Base-by-base conservation (phyloP, 192 early-diverging fungal genomes). In the Coemansia sp. region DNA sequence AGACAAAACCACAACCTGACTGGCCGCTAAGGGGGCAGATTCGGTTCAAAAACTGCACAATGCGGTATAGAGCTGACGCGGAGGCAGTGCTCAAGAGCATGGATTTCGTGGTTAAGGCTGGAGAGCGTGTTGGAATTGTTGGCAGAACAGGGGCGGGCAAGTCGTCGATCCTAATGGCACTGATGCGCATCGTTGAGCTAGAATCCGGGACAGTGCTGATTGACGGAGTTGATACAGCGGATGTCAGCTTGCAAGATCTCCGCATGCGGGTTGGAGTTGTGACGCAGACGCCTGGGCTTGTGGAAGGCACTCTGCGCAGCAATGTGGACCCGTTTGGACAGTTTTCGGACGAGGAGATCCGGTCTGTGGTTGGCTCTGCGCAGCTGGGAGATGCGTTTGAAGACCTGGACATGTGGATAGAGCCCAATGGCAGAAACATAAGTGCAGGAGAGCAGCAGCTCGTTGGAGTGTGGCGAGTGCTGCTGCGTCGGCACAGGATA, bases 321-420 rank as follows among this genome's bases (percentile, higher is more conserved):
- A 97, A 97, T 74, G 70, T 98, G 44, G 95, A 98, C 72, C 95
- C 94, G 32, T 88, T 93, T 63, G 79, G 77, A 37, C 84, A 89
- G 70, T 86, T 88, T 70, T 77, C 61, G n/a, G 95, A 96, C 54
- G 87, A 82, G 39, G 91, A 94, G 61, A 79, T 86, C 63, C 78
- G 87, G 54, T 54, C 88, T 20, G 92, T 91, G 0, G 75, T 95
- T 7, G 75, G 87, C 45, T 69, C 85, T 10, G 91, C 91, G 14
- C 49, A 75, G 7, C 70, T 94, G 3, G 81, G 65, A 0, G 90
- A 87, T 10, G 86, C 87, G 67, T 87, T 85, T 12, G 72, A 74
- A 0, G 55, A 39, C 10, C 32, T 57, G 37, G 90, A 90, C 17
- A 58, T 37, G 42, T 11, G 22, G 41, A 57, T 82, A 13, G 67